Evolutionary conservation across 75 land plant species (phyloP).

Genomic region (Cupressus sempervirens): DNA sequence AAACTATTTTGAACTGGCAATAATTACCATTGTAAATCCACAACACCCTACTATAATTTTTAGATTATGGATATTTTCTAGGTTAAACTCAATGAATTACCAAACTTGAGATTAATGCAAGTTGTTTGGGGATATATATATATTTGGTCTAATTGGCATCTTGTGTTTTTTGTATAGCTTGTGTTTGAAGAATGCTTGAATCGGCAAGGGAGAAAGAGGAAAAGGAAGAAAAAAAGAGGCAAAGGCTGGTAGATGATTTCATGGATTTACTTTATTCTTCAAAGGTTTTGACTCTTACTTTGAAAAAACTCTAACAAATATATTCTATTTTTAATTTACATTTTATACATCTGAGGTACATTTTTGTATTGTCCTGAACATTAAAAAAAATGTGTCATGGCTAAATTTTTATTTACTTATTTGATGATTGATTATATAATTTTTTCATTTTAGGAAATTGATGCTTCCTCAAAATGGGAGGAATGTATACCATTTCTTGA

Average conservation of each 20-base stretch:
- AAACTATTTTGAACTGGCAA: neutral
- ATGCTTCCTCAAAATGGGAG: slow-evolving; percentile 76
- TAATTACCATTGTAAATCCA: neutral
- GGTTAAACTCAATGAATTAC: too few relatives aligned
- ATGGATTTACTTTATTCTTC: slow-evolving; percentile 46
- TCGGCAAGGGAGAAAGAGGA: slow-evolving; percentile 89
- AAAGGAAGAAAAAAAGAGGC: slow-evolving; percentile 88
- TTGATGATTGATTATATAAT: neutral
- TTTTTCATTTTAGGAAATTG: slow-evolving; percentile 55
- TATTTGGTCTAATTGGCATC: neutral
- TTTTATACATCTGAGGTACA: neutral
- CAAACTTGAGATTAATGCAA: neutral
- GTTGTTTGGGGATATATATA: neutral
- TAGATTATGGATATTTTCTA: neutral
- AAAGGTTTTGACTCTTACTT: slow-evolving; percentile 46
- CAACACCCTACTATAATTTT: neutral
- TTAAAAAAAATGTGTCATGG: neutral
- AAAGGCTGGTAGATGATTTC: slow-evolving; percentile 80
- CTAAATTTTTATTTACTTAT: neutral
- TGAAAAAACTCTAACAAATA: neutral
- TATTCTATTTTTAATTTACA: neutral
- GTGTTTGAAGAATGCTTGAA: slow-evolving; percentile 79
- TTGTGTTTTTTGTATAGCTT: slow-evolving; percentile 47
- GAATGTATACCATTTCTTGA: slow-evolving; percentile 65
- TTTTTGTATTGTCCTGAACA: neutral